Evolutionary conservation across 78 protist genomes (phyloP).

Genomic region (Pigoraptor vietnamica): DNA sequence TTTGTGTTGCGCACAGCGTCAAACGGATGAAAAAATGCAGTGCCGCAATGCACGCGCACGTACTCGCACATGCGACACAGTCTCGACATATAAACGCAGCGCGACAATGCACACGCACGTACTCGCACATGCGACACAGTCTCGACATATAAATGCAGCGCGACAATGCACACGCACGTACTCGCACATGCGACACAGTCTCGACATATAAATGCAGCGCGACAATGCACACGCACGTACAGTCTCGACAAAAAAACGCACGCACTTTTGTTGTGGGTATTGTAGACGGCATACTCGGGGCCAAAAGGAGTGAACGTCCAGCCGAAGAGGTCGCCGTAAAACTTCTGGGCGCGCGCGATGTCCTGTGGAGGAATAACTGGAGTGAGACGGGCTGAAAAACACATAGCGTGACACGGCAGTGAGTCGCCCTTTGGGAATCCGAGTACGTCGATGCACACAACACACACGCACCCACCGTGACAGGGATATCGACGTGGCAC

Average conservation of each 20-base stretch:
- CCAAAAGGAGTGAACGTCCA: background rate
- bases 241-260: background rate
- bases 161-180: background rate
- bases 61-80: background rate
- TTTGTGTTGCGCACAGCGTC: no score
- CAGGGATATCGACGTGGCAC: background rate
- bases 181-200: background rate
- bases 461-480: background rate
- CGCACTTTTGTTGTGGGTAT: background rate
- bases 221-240: background rate
- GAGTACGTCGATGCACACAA: no score
- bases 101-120: background rate
- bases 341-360: background rate
- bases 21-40: background rate
- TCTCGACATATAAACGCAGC: background rate
- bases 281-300: background rate
- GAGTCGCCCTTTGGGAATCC: no score
- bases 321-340: background rate
- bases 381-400: background rate
- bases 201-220: background rate
- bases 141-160: background rate
- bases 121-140: background rate
- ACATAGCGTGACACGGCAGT: background rate
- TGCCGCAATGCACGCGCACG: background rate
- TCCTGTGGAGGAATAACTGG: background rate